These are phyloP conservation scores for Pichia kluyveri DNA, from an alignment of 805 yeast species.

Conservation along the genomic window DNA sequence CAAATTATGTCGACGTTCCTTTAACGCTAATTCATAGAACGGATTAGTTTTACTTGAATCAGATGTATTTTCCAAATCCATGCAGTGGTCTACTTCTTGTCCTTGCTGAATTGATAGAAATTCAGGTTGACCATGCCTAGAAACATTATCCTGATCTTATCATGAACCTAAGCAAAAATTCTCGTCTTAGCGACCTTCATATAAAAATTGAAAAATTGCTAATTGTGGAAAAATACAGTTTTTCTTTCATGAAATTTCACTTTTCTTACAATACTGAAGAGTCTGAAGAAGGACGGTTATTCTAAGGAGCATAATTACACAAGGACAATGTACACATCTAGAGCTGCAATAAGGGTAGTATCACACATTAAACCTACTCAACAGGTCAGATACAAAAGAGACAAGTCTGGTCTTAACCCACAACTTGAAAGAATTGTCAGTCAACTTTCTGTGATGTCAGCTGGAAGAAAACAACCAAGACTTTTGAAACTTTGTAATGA, in stretches of 20 bases:
- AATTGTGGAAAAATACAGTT: too few relatives aligned
- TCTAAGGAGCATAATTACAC: not conserved
- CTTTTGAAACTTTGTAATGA: conserved; percentile 66
- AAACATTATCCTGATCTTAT: too few relatives aligned
- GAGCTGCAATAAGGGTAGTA: not conserved
- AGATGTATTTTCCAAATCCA: too few relatives aligned
- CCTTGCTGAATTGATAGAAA: too few relatives aligned
- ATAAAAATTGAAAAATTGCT: too few relatives aligned
- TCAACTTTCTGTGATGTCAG: conserved; percentile 76
- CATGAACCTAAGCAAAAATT: too few relatives aligned
- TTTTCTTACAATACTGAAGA: too few relatives aligned
- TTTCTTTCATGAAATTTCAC: too few relatives aligned
- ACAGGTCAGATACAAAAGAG: conserved; percentile 33
- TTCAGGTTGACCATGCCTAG: too few relatives aligned
- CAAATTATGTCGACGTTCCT: not conserved
- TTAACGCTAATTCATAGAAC: conserved; percentile 1
- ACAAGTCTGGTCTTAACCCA: conserved; percentile 19
- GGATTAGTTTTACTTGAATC: conserved; percentile 1
- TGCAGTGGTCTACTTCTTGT: too few relatives aligned
- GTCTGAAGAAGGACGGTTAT: too few relatives aligned
- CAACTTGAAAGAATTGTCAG: conserved; percentile 25
- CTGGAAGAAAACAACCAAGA: conserved; percentile 81
- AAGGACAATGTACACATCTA: not conserved
- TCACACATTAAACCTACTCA: conserved; percentile 23
- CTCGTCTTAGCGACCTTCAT: too few relatives aligned